Conservation (phyloP, 805 yeast genomes). For the Kluyveromyces wickerhamii region DNA sequence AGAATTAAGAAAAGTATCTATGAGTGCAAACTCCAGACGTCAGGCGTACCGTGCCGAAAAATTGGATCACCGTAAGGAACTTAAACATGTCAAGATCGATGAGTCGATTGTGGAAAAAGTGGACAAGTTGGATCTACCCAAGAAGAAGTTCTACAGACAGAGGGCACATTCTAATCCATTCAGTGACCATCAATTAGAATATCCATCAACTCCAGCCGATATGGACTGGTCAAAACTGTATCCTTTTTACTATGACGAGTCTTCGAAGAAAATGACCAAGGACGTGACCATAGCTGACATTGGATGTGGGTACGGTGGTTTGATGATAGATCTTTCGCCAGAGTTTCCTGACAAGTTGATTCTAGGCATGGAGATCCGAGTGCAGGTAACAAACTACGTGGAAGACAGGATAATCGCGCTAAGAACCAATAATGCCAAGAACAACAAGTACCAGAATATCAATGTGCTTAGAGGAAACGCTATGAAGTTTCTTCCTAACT, state of each 20-base stretch:
- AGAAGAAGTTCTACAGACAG: constrained; percentile 85
- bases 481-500: constrained; percentile 95
- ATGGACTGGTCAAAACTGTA: constrained; percentile 85
- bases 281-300: constrained; percentile 86
- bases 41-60: constrained; percentile 38
- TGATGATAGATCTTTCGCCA: constrained; percentile 71
- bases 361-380: constrained; percentile 95
- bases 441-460: constrained; percentile 63
- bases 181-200: constrained; percentile 87
- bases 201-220: constrained; percentile 68
- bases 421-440: constrained; percentile 37
- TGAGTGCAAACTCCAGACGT: constrained; percentile 23
- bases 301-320: constrained; percentile 97
- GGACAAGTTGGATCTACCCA: constrained; percentile 49
- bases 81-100: constrained; percentile 40
- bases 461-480: constrained; percentile 91
- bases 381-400: constrained; percentile 94
- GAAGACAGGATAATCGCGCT: constrained; percentile 91
- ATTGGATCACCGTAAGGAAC: constrained; percentile 39
- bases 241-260: constrained; percentile 48
- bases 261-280: constrained; percentile 35
- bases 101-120: constrained; percentile 21
- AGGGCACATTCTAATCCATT: constrained; percentile 98
- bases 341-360: constrained; percentile 65
- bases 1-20: too few relatives aligned